These are phyloP conservation scores for Ascochyta lentis DNA, from an alignment of 2,329 filamentous ascomycete genomes.

Conservation along the genomic window DNA sequence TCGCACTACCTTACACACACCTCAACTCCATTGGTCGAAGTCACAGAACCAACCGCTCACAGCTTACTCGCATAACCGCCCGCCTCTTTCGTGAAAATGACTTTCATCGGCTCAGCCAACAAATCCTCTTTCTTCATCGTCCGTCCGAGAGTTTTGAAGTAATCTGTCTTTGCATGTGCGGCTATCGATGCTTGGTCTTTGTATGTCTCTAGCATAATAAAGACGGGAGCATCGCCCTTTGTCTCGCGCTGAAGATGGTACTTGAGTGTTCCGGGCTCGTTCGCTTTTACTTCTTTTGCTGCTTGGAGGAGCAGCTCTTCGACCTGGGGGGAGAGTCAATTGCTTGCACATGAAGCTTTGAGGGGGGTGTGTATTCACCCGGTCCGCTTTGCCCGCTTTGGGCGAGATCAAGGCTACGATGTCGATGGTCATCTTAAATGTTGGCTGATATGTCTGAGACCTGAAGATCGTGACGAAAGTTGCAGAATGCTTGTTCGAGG, in stretches of 20 bases:
- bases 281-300: constrained; percentile 36
- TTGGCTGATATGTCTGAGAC: background rate
- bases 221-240: constrained; percentile 33
- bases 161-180: constrained; percentile 31
- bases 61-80: constrained; percentile 31
- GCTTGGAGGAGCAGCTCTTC: constrained; percentile 37
- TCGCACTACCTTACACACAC: no score
- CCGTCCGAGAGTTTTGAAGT: constrained; percentile 31
- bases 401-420: constrained; percentile 41
- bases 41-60: background rate
- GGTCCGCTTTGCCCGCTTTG: constrained; percentile 41
- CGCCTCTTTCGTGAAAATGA: constrained; percentile 38
- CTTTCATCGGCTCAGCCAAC: constrained; percentile 37
- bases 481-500: background rate
- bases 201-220: constrained; percentile 47
- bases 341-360: background rate
- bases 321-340: constrained; percentile 26
- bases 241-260: constrained; percentile 43
- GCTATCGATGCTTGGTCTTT: constrained; percentile 38
- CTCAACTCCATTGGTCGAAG: background rate
- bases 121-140: constrained; percentile 39
- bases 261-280: constrained; percentile 43
- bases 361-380: constrained; percentile 22
- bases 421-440: constrained; percentile 29
- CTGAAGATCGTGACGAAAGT: background rate